phyloP scores from a whole-genome alignment of 2,329 filamentous ascomycete genomes.

The Xylariales sp. region DNA sequence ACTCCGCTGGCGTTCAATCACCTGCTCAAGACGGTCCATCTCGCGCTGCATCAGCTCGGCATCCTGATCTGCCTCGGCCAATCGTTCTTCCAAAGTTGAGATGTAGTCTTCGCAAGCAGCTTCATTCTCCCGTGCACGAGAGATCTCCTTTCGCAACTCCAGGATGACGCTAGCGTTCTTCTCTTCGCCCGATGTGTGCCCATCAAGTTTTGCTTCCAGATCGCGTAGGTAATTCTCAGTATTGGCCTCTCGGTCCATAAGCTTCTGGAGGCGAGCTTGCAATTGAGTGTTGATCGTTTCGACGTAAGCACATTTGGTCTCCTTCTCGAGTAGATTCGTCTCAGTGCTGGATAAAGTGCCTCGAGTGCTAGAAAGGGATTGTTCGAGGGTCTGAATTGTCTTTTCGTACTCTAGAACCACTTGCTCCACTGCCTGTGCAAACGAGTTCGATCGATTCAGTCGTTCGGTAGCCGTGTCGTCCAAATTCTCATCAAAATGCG shows the following conservation, averaged over 20 bases:
- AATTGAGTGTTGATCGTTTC: constrained; percentile 91
- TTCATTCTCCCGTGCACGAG: constrained; percentile 85
- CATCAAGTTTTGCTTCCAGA: constrained; percentile 84
- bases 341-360: constrained; percentile 80
- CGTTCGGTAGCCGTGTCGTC: constrained; percentile 81
- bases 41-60: constrained; percentile 96
- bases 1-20: constrained; percentile 91
- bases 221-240: constrained; percentile 93
- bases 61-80: constrained; percentile 95
- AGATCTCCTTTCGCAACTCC: constrained; percentile 87
- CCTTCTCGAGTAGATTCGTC: constrained; percentile 82
- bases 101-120: constrained; percentile 93
- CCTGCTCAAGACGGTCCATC: constrained; percentile 88
- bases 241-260: constrained; percentile 84
- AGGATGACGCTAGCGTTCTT: constrained; percentile 81
- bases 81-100: constrained; percentile 87
- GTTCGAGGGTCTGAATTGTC: constrained; percentile 90
- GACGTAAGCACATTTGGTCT: constrained; percentile 87
- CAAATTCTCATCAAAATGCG: constrained; percentile 55
- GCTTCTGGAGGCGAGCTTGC: constrained; percentile 84
- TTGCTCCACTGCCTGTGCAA: constrained; percentile 92
- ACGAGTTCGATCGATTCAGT: constrained; percentile 90
- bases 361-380: constrained; percentile 84
- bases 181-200: constrained; percentile 86
- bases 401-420: constrained; percentile 98